phyloP scores from a whole-genome alignment of 164 flowering plant species.

The Dillenia suffruticosa region DNA sequence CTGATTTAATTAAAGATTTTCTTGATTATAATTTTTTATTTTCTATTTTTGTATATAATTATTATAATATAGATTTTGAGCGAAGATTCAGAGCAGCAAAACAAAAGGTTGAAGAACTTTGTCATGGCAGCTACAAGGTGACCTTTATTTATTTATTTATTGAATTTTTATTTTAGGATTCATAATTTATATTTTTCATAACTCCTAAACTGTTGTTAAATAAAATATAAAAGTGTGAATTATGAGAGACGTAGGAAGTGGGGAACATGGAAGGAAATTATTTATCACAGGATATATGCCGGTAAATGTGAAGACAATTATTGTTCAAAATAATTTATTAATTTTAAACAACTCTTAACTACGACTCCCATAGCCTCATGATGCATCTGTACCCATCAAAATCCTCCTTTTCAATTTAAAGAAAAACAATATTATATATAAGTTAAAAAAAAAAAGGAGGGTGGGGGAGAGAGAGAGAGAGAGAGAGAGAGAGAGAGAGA shows the following conservation, averaged over 20 bases:
- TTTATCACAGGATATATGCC: too few relatives aligned
- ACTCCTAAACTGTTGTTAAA: not conserved
- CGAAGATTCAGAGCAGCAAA: slow-evolving; percentile 37
- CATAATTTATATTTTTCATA: not conserved
- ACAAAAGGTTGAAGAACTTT: slow-evolving; percentile 52
- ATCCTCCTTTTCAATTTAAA: too few relatives aligned
- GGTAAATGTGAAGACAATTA: too few relatives aligned
- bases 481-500: too few relatives aligned
- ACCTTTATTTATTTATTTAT: not conserved
- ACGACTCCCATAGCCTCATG: too few relatives aligned
- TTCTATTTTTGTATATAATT: slow-evolving; percentile 8
- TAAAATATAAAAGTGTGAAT: not conserved
- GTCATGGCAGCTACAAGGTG: slow-evolving; percentile 94
- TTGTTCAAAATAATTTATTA: too few relatives aligned
- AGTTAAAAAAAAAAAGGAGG: too few relatives aligned
- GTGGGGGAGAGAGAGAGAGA: too few relatives aligned
- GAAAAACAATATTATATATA: too few relatives aligned
- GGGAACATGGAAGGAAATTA: too few relatives aligned
- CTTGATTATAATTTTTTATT: not conserved
- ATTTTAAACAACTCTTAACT: too few relatives aligned
- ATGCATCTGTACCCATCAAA: too few relatives aligned
- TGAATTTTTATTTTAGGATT: not conserved
- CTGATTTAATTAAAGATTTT: not conserved
- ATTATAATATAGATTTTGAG: slow-evolving; percentile 44
- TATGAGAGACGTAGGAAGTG: not conserved